A percentile compares a stretch with the other conserved stretches of the same genome.
These are phyloP conservation scores for Yamadazyma aaseri DNA, from an alignment of 1,139 yeast genomes.

Conservation along the genomic window DNA sequence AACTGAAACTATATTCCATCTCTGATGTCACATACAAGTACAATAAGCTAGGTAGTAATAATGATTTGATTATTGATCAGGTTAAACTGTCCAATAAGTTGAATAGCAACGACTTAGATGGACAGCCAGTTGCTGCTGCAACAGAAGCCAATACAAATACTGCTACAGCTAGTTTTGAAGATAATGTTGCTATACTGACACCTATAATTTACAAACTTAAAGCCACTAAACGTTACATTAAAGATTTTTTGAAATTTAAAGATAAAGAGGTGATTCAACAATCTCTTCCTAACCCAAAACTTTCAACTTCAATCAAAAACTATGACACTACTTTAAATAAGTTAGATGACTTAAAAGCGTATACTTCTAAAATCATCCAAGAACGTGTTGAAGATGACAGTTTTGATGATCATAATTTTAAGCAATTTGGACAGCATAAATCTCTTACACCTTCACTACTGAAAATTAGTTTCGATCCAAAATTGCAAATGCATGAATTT, in stretches of 20 bases:
- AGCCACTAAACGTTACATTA: conserved; percentile 18
- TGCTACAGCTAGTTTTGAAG: not conserved
- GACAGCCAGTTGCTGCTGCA: not conserved
- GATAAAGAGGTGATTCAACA: conserved; percentile 10
- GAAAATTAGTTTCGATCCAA: conserved; percentile 6
- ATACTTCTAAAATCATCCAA: conserved; percentile 12
- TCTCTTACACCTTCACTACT: not conserved
- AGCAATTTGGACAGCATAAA: conserved; percentile 6
- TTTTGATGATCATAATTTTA: conserved; percentile 14
- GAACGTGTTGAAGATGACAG: conserved; percentile 12
- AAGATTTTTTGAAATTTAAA: conserved; percentile 22
- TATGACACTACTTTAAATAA: conserved; percentile 13
- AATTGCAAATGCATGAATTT: conserved; percentile 26
- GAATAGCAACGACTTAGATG: too few species aligned
- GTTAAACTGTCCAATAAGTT: too few species aligned
- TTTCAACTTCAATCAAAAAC: conserved; percentile 13
- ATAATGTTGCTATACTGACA: not conserved
- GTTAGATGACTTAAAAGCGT: conserved; percentile 9
- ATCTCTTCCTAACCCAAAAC: conserved; percentile 6
- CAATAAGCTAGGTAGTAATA: conserved; percentile 11
- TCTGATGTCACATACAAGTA: conserved; percentile 9
- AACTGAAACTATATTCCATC: not conserved
- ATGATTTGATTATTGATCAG: conserved; percentile 9
- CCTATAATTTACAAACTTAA: conserved; percentile 2
- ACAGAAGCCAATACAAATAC: not conserved